Percentiles rank a stretch among this genome's conserved stretches.
These are phyloP conservation scores for Hebeloma cylindrosporum DNA, from an alignment of 768 basidiomycete genomes.

Conservation along the genomic window DNA sequence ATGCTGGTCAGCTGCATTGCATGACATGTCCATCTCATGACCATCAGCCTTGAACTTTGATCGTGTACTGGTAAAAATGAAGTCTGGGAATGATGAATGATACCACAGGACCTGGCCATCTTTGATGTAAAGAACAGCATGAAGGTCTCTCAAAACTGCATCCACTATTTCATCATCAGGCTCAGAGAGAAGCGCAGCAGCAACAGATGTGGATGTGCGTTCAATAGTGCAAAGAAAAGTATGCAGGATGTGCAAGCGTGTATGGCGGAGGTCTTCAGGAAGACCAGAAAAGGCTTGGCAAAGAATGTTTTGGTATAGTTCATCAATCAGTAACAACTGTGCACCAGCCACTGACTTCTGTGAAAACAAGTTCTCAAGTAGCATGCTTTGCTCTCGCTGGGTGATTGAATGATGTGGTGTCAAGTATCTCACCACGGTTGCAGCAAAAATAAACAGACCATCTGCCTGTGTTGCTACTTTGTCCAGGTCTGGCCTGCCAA, in stretches of 20 bases:
- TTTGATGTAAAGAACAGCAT: constrained; percentile 23
- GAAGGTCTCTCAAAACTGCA: constrained; percentile 13
- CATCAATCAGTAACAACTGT: constrained; percentile 5
- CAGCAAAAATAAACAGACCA: constrained; percentile 23
- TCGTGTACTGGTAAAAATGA: constrained; percentile 14
- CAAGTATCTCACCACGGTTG: constrained; percentile 20
- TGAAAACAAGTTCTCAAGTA: not conserved
- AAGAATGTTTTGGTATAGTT: constrained; percentile 12
- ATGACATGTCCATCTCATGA: constrained; percentile 8
- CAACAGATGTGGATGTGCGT: constrained; percentile 9
- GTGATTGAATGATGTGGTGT: not conserved
- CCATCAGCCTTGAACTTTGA: constrained; percentile 5
- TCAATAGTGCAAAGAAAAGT: constrained; percentile 21
- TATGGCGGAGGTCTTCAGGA: constrained; percentile 2
- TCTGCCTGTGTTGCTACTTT: constrained; percentile 10
- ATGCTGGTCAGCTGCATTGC: constrained; percentile 12
- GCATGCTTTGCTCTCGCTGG: not conserved
- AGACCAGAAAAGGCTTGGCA: constrained; percentile 11
- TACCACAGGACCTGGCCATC: constrained; percentile 17
- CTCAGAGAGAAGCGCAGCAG: constrained; percentile 11
- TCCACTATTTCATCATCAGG: constrained; percentile 1
- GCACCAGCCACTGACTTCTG: not conserved
- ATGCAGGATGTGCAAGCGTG: constrained; percentile 14
- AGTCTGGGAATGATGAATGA: constrained; percentile 23
- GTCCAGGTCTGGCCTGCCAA: not conserved